Conservation (phyloP, 2,329 filamentous ascomycete genomes). For the Capronia epimyces region DNA sequence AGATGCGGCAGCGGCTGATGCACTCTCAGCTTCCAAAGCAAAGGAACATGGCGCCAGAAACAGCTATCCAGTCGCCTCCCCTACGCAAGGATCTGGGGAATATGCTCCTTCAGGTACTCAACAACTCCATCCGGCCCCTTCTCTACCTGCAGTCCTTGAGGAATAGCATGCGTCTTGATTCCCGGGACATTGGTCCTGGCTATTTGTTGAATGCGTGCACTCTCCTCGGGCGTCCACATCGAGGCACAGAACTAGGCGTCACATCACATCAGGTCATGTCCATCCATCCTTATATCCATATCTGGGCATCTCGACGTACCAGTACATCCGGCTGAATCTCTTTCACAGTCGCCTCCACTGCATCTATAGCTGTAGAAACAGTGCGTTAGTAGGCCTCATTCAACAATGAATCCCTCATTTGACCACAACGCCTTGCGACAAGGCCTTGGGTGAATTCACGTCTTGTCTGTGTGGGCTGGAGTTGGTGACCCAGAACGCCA, state of each 20-base stretch:
- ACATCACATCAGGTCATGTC: not conserved
- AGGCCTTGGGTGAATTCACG: too few relatives aligned
- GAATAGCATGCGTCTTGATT: conserved; percentile 42
- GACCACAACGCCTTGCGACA: not conserved
- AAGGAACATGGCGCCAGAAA: conserved; percentile 55
- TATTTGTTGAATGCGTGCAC: conserved; percentile 36
- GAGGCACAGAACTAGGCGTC: conserved; percentile 54
- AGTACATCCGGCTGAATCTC: conserved; percentile 51
- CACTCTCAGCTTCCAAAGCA: too few relatives aligned
- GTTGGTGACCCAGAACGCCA: too few relatives aligned
- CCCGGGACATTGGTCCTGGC: conserved; percentile 36
- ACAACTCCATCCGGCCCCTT: conserved; percentile 39
- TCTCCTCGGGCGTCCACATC: conserved; percentile 49
- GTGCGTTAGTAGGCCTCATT: not conserved
- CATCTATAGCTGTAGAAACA: conserved; percentile 45
- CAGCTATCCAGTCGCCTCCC: too few relatives aligned
- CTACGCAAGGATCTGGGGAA: conserved; percentile 37
- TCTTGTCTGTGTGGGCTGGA: too few relatives aligned
- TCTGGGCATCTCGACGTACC: conserved; percentile 40
- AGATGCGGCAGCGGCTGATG: conserved; percentile 59
- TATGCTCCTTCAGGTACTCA: conserved; percentile 38
- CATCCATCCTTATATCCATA: too few relatives aligned
- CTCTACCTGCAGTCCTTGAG: conserved; percentile 40
- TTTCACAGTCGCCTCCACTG: conserved; percentile 51
- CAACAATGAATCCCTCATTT: not conserved